These are phyloP conservation scores for Coniochaeta ligniaria DNA, from an alignment of 2,329 filamentous ascomycete genomes.

Conservation along the genomic window DNA sequence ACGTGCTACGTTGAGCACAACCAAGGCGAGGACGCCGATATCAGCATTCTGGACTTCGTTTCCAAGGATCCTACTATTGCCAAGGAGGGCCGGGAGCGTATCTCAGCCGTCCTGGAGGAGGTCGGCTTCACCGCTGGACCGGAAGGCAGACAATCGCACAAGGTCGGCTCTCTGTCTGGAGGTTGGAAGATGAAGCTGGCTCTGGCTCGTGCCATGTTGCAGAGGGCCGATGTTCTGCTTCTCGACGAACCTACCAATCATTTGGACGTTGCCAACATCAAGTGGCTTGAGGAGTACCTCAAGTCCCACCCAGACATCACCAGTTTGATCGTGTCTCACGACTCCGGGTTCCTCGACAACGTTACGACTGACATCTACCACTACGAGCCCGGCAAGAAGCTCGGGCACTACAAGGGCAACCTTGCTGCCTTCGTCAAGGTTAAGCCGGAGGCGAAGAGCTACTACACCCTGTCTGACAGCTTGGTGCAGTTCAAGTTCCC, in stretches of 20 bases:
- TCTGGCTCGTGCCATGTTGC: constrained; percentile 90
- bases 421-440: constrained; percentile 77
- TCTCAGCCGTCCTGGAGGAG: constrained; percentile 76
- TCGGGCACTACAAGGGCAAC: constrained; percentile 79
- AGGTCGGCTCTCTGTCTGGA: constrained; percentile 89
- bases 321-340: constrained; percentile 95
- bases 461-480: constrained; percentile 89
- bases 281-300: constrained; percentile 92
- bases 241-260: constrained; percentile 99
- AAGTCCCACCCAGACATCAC: constrained; percentile 96
- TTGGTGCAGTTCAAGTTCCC: constrained; percentile 98
- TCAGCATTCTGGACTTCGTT: constrained; percentile 92
- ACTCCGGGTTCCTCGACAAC: constrained; percentile 93
- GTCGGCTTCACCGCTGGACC: constrained; percentile 91
- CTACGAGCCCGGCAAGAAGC: constrained; percentile 93
- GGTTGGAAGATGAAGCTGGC: constrained; percentile 99
- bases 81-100: constrained; percentile 70
- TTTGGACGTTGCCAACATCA: constrained; percentile 91
- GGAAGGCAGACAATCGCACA: constrained; percentile 80
- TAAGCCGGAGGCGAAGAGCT: constrained; percentile 92
- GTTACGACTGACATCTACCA: constrained; percentile 99
- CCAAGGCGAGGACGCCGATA: constrained; percentile 93
- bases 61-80: constrained; percentile 82
- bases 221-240: constrained; percentile 90
- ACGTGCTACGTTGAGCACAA: constrained; percentile 99